Evolutionary conservation across 1,139 yeast genomes (phyloP), one percentile per base, ranked within the genome.

Genomic region (Blastobotrys petasosporus): DNA sequence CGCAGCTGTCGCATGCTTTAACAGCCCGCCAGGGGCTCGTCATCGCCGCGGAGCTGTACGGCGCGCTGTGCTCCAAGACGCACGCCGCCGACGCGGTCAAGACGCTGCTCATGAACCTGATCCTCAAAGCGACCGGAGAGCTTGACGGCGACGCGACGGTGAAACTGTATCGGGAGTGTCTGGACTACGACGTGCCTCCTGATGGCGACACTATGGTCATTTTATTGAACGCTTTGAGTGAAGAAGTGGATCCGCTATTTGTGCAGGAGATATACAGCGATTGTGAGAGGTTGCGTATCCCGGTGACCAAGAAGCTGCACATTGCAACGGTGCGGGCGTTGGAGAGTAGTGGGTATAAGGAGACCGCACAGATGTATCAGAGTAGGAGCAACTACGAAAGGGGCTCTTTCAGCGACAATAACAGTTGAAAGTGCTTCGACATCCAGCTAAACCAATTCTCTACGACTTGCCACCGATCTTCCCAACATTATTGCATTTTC

Each of bases 1-100:
- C 62, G 4, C 47, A 44, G 17, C 43, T 58, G 10, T 42, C 57
- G 2, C 32, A 40, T 10, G 51, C 52, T 3, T 44, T 59, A 12
- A 31, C 41, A 11, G 25, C 30, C 3, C 29, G 29, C 7, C 71
- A 76, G 59, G 83, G 85, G 61, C 79, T 80, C 36, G 67, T 75
- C 51, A 77, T 70, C 58, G 77, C 84, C 55, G 71, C 82, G 56
- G 80, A 79, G 50, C 88, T 85, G n/a, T 57, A 50, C 28, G 39
- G 41, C 3, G 48, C 45, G 2, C 38, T 57, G 33, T 32, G 48
- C 23, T 39, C 39, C 7, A 54, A 54, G 11, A 39, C 55, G 2
- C 23, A 41, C 2, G 47, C 55, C 15, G 41, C 52, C 33, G 52
- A 47, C 13, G 48, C 55, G 4, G 56, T 55, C 16, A 54, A 56